A percentile compares a stretch with the other conserved stretches of the same genome.
Conservation (phyloP, 202 grass and related monocot species). For the Tripidium arundinaceum region DNA sequence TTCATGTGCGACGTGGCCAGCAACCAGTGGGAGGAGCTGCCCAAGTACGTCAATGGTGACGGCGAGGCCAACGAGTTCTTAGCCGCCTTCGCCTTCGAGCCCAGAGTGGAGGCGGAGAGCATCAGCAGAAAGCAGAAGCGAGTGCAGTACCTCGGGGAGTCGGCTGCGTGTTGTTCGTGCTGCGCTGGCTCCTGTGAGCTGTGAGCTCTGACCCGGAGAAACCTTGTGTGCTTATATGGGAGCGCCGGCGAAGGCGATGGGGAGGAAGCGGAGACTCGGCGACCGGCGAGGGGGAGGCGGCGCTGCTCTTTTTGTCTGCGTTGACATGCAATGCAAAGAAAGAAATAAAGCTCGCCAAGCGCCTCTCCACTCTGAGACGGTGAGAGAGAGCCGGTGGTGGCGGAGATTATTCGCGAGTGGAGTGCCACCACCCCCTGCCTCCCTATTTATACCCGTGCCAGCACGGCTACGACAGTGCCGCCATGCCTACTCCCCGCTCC, state of each 20-base stretch:
- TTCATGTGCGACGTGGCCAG: slow-evolving; percentile 54
- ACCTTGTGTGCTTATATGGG: neutral
- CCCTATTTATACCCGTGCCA: slow-evolving; percentile 14
- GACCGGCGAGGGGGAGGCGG: neutral
- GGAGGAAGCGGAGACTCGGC: slow-evolving; percentile 6
- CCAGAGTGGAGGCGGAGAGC: neutral
- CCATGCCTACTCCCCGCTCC: neutral
- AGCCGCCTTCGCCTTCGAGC: too few relatives aligned
- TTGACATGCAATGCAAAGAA: slow-evolving; percentile 40
- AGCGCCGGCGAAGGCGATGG: neutral
- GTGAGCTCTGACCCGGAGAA: neutral
- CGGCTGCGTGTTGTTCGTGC: too few relatives aligned
- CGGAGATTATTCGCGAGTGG: too few relatives aligned
- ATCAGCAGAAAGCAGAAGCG: neutral
- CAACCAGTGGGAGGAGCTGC: slow-evolving; percentile 70
- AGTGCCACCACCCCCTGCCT: neutral
- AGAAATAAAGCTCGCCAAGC: neutral
- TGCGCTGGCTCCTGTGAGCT: too few relatives aligned
- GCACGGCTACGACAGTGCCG: neutral
- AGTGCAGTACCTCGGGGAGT: slow-evolving; percentile 22
- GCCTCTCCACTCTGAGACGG: neutral
- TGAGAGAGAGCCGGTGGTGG: too few relatives aligned
- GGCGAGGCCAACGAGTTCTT: too few relatives aligned
- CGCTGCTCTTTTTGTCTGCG: slow-evolving; percentile 41
- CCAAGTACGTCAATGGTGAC: slow-evolving; percentile 20